Base-by-base conservation (phyloP, 208 protist species). In the Leishmania aethiopica region DNA sequence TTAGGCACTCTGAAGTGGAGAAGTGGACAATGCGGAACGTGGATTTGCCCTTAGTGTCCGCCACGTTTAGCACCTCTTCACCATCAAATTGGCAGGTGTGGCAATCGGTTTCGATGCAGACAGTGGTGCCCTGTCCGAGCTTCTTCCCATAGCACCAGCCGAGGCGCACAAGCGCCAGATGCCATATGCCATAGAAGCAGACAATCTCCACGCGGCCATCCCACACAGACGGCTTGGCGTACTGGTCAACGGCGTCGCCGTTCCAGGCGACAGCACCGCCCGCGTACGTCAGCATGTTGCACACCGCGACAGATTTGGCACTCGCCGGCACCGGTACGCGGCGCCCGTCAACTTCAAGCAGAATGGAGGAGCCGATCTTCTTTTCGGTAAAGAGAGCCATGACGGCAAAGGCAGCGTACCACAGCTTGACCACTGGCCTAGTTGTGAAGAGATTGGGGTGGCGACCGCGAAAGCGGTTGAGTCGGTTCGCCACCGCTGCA, bases 211-310 rank as follows among this genome's bases (percentile, higher is more conserved):
- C 47, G 22, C 86, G 70, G 57, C 88, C 84, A 74, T 93, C 91
- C 3, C 78, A 79, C 15, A 92, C 71, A 40, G 80, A 88, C 1
- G 87, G 89, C n/a, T 40, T 77, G 0, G 75, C 55, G 64, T 84
- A 89, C 42, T 25, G 22, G 57, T 80, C 74, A 32, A 28, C 49
- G 13, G 84, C 80, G 6, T 53, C 74, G 11, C 85, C 72, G 59
- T 88, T 78, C 92, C 92, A 95, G 37, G 91, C 40, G 22, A 86
- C 79, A 3, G 90, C 78, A 10, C 90, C 92, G 47, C 90, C 92
- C 0, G 90, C 90, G 86, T 95, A 93, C 13, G 87, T 86, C 1
- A 86, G 73, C 75, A 93, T 87, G 75, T 95, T 95, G 47, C 84
- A 85, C 40, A 93, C 90, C 15, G 92, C 85, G 35, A 93, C 67